Conservation (phyloP, 768 basidiomycete genomes). For the Dentipellis sp. region DNA sequence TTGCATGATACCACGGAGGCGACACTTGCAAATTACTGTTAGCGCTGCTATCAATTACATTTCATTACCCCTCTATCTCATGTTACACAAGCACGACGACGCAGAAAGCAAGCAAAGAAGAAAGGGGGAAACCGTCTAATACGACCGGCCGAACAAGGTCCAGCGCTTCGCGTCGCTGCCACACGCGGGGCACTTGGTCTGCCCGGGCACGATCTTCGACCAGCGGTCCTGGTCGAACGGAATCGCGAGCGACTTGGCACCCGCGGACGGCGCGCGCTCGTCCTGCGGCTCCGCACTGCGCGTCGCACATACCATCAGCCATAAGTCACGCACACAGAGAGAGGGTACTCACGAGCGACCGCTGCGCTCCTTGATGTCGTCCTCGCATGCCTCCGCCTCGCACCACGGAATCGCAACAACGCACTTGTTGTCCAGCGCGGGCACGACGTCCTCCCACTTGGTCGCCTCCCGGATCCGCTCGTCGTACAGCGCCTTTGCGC, state of each 20-base stretch:
- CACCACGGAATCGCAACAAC: constrained; percentile 94
- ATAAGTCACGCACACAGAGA: constrained; percentile 1
- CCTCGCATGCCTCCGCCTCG: constrained; percentile 86
- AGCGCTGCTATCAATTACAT: no score
- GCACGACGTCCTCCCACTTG: constrained; percentile 90
- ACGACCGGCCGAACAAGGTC: constrained; percentile 94
- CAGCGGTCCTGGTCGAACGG: constrained; percentile 89
- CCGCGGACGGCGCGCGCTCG: constrained; percentile 92
- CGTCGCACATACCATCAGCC: not conserved
- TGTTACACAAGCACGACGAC: no score
- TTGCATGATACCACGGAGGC: no score
- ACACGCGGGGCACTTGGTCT: constrained; percentile 88
- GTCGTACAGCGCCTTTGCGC: constrained; percentile 68
- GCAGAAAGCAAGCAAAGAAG: no score
- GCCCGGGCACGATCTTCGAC: constrained; percentile 68
- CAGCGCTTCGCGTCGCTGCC: constrained; percentile 85
- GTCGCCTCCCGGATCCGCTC: constrained; percentile 63
- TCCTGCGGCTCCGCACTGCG: constrained; percentile 78
- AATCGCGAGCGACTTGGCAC: constrained; percentile 94
- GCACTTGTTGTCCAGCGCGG: constrained; percentile 81
- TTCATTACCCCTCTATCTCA: no score
- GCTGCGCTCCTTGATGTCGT: constrained; percentile 95
- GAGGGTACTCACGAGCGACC: constrained; percentile 59
- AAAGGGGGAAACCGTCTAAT: constrained; percentile 26
- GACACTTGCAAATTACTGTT: no score